Percentiles rank a stretch among this genome's conserved stretches.
These are phyloP conservation scores for Lipomyces sp. DNA, from an alignment of 805 yeast species.

Conservation along the genomic window DNA sequence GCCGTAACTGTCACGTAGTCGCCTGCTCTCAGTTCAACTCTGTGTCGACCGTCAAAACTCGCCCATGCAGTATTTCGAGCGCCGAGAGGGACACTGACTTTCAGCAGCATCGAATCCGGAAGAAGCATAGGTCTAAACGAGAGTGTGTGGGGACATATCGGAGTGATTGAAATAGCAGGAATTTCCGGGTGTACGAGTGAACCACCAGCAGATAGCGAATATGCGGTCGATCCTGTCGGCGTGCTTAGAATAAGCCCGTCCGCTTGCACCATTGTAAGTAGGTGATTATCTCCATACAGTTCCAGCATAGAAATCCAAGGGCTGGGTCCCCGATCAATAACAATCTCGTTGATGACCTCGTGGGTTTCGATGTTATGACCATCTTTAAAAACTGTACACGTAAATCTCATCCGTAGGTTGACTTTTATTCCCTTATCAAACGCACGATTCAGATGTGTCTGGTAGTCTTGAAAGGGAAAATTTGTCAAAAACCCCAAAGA, in stretches of 20 bases:
- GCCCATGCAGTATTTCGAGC: constrained; percentile 95
- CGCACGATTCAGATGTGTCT: constrained; percentile 54
- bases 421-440: constrained; percentile 70
- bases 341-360: constrained; percentile 84
- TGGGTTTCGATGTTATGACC: constrained; percentile 37
- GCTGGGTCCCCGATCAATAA: constrained; percentile 89
- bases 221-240: constrained; percentile 95
- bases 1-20: constrained; percentile 84
- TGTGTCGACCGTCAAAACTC: constrained; percentile 87
- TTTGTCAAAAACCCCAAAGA: constrained; percentile 81
- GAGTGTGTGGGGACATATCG: constrained; percentile 93
- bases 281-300: constrained; percentile 78
- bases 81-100: constrained; percentile 71
- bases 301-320: constrained; percentile 90
- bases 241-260: constrained; percentile 91
- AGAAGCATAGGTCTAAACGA: constrained; percentile 88
- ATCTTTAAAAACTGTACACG: constrained; percentile 65
- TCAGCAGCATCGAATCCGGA: constrained; percentile 88
- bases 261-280: constrained; percentile 87
- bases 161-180: constrained; percentile 87
- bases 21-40: constrained; percentile 78
- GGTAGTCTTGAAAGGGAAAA: constrained; percentile 72
- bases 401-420: constrained; percentile 80
- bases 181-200: constrained; percentile 92
- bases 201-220: constrained; percentile 92